Percentiles rank a stretch among this genome's conserved stretches.
These are phyloP conservation scores for Cryomyces minteri DNA, from an alignment of 495 filamentous ascomycete genomes.

Conservation along the genomic window DNA sequence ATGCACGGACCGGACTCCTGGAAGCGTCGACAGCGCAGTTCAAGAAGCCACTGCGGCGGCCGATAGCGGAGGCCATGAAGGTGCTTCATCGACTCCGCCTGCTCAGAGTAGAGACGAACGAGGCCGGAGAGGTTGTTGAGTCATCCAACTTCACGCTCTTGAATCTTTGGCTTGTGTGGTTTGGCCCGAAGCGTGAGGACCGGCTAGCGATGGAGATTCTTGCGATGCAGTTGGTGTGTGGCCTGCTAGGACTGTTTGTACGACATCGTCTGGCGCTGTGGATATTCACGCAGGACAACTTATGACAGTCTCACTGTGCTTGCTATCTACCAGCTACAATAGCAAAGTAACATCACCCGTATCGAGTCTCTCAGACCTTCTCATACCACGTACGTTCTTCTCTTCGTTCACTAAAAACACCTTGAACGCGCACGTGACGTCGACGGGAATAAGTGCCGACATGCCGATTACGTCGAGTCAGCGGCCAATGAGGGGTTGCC, in stretches of 20 bases:
- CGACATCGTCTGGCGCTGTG: conserved; percentile 69
- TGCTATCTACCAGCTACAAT: too few relatives aligned
- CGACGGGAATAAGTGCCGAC: too few relatives aligned
- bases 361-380: too few relatives aligned
- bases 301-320: not conserved
- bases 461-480: too few relatives aligned
- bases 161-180: conserved; percentile 93
- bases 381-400: too few relatives aligned
- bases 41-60: conserved; percentile 44
- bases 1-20: conserved; percentile 59
- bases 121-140: conserved; percentile 51
- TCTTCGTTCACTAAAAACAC: too few relatives aligned
- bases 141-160: conserved; percentile 83
- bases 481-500: too few relatives aligned
- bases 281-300: conserved; percentile 76
- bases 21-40: conserved; percentile 75
- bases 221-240: conserved; percentile 49
- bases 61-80: conserved; percentile 41
- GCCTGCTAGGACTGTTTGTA: conserved; percentile 66
- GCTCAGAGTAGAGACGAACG: conserved; percentile 42
- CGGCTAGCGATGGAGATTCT: conserved; percentile 59
- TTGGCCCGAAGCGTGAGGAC: conserved; percentile 82
- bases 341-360: too few relatives aligned
- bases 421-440: too few relatives aligned
- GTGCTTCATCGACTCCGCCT: conserved; percentile 45